Base-by-base conservation (phyloP, 805 yeast genomes). In the Sporopachydermia lactativora region DNA sequence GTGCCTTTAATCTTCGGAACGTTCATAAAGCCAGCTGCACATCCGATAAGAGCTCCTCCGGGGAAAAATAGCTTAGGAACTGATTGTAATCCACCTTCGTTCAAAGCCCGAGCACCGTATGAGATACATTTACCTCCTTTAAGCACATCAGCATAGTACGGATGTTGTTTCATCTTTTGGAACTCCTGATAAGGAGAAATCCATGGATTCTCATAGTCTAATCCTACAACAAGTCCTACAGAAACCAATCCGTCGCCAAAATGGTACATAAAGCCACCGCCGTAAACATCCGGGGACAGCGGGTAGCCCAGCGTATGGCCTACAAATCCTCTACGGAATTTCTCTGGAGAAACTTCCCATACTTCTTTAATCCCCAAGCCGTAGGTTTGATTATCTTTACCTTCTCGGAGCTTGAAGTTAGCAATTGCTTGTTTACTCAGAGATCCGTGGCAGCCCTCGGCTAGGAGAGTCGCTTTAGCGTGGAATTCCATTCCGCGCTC, bases 401-500 rank as follows among this genome's bases (percentile, higher is more conserved):
- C 71, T 39, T 70, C 66, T 43, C 96, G 73, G 45, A 92, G 62
- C 36, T 77, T 66, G 59, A 62, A 89, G 50, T 77, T 74, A 41
- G 69, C 63, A 41, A 89, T 79, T 0, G 75, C 78, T 54, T 81
- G 73, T 56, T 92, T 89, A 8, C 88, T 68, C 41, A 92, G 64
- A 1, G 96, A 86, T 0, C 98, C 98, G 60, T 88, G 97, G 56
- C 98, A 92, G n/a, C 98, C 98, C 62, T 92, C 98, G 3, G 95
- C 95, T 19, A 92, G 68, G 14, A 92, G 81, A 0, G 96, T 88
- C 44, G 79, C 67, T 51, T 92, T 74, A 3, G 98, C 84, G 50
- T 80, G 92, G 59, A 92, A 92, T 59, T 85, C 97, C 96, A 92
- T 83, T 17, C 98, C 98, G 48, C 95, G 71, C 60, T 92, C 96